phyloP scores from a whole-genome alignment of 176 grass and related monocot genomes.

The Alopecurus myosuroides region DNA sequence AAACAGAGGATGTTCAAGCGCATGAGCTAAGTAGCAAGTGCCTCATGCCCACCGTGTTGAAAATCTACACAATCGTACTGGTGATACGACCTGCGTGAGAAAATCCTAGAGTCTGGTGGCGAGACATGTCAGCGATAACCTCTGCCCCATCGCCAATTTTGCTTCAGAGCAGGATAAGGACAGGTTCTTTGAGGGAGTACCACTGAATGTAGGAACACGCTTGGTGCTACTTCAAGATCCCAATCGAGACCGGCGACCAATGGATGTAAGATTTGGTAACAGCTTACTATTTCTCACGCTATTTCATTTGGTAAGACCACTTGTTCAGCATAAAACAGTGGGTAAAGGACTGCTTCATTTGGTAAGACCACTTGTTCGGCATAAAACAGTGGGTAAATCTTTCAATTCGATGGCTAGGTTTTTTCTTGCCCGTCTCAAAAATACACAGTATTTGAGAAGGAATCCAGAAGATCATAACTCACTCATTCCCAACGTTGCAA shows the following conservation, averaged over 20 bases:
- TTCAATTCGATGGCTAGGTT: background rate
- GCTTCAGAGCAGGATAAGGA: background rate
- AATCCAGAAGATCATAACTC: background rate
- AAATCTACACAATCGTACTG: background rate
- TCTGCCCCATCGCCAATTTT: background rate
- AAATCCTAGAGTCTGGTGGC: background rate
- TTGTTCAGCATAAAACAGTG: background rate
- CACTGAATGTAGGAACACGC: background rate
- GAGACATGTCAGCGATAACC: background rate
- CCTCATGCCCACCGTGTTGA: background rate
- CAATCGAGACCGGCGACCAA: background rate
- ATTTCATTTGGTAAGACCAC: background rate
- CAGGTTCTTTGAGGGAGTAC: background rate
- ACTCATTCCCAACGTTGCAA: background rate
- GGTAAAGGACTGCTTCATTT: background rate
- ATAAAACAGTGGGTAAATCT: background rate
- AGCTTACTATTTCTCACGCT: background rate
- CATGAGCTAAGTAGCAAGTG: background rate
- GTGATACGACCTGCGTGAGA: background rate
- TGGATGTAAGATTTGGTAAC: background rate
- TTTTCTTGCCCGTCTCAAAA: background rate
- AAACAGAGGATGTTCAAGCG: background rate
- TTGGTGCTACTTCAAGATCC: background rate
- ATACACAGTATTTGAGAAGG: background rate
- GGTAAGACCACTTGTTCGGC: background rate